Conservation (phyloP, 306 rosid species). For the Casuarina equisetifolia region DNA sequence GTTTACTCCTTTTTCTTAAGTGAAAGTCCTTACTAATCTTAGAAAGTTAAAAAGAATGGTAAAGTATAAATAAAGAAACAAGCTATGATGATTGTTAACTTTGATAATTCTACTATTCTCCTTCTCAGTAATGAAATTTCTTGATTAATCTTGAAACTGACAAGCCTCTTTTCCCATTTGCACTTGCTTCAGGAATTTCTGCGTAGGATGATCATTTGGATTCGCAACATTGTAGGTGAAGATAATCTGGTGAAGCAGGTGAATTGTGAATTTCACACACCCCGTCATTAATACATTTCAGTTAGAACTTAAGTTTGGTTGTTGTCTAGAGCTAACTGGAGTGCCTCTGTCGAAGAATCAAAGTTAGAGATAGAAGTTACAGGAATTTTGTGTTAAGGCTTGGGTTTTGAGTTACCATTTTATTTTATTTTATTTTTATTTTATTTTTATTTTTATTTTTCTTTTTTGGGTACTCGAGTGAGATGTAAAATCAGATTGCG, state of each 20-base stretch:
- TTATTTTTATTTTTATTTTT: constrained; percentile 42
- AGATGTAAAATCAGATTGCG: constrained; percentile 99
- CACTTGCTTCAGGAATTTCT: constrained; percentile 64
- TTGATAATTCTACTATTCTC: not conserved
- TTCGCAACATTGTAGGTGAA: constrained; percentile 61
- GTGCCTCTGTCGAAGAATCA: constrained; percentile 72
- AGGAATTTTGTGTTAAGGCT: constrained; percentile 80
- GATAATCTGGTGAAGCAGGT: constrained; percentile 75
- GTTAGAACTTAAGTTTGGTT: constrained; percentile 52
- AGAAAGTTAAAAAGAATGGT: not conserved
- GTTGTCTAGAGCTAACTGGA: constrained; percentile 82
- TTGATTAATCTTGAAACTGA: constrained; percentile 18
- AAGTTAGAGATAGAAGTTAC: constrained; percentile 75
- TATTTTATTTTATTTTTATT: constrained; percentile 47
- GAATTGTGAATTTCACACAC: constrained; percentile 74
- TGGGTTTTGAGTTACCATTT: constrained; percentile 73
- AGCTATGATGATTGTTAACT: not conserved
- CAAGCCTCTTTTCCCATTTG: constrained; percentile 26
- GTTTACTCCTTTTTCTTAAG: not conserved
- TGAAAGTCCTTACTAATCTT: not conserved
- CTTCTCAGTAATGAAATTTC: not conserved
- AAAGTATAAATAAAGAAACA: not conserved
- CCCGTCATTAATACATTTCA: constrained; percentile 60
- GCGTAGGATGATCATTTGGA: constrained; percentile 67
- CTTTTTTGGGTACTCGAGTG: constrained; percentile 71